Evolutionary conservation across 352 stramenopile genomes (phyloP).

Genomic region (Phytophthora sojae): DNA sequence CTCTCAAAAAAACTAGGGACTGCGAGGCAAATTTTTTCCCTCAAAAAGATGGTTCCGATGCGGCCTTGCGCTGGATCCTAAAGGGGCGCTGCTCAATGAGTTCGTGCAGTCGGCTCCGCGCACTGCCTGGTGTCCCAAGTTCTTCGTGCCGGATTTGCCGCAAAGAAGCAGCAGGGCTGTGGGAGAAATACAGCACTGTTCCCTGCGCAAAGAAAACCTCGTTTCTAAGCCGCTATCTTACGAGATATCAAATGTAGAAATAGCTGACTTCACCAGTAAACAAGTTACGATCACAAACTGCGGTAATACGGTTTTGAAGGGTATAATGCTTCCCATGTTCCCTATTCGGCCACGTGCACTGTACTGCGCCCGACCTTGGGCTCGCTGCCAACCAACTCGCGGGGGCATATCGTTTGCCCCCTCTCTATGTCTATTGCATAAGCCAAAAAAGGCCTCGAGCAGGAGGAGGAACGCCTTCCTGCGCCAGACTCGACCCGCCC

Average conservation of each 20-base stretch:
- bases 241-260: background rate
- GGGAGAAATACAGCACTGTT: background rate
- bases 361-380: background rate
- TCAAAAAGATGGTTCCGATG: background rate
- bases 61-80: constrained; percentile 6
- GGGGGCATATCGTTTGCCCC: background rate
- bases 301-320: background rate
- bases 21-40: background rate
- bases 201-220: background rate
- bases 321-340: background rate
- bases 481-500: background rate
- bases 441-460: constrained; percentile 10
- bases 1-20: no score
- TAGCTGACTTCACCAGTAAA: no score
- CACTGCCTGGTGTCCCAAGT: constrained; percentile 5
- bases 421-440: constrained; percentile 12
- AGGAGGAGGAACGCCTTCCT: constrained; percentile 3
- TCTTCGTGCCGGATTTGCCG: constrained; percentile 4
- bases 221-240: background rate
- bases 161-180: constrained; percentile 9
- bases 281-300: background rate
- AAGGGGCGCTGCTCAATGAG: background rate
- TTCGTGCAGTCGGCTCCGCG: background rate
- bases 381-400: constrained; percentile 1
- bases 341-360: background rate